Base-by-base conservation (phyloP, 108 stramenopile genomes). In the Discostella stelligeroides region DNA sequence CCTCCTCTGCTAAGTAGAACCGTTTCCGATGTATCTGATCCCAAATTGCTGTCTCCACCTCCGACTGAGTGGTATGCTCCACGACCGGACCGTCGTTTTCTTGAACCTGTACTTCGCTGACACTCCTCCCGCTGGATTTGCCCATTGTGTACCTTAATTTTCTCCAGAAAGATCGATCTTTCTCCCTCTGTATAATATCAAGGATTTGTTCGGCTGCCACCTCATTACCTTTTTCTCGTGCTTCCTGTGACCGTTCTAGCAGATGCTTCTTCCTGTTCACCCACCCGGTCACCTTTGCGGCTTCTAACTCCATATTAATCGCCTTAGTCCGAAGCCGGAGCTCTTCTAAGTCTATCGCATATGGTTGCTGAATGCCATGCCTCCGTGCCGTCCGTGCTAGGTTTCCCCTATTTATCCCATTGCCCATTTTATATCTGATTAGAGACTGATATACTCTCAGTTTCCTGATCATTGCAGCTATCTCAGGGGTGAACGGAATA, bases 91-190 rank as follows among this genome's bases (percentile, higher is more conserved):
- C 21, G 21, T 45, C 43, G 7, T 25, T 6, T 7, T 29, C 55
- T 56, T 37, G 14, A 3, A n/a, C 57, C 18, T 75, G 74, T 0
- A 67, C 74, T 12, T 46, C n/a, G 2, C 41, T 42, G 10, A 66
- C 45, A 15, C 58, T 59, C 7, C 46, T 17, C 0, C 50, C 50
- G 2, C 0, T n/a, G 2, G 37, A 4, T 34, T 67, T 60, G 1
- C 38, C 37, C 7, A 53, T 47, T 1, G 47, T 27, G 38, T 61
- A 67, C 21, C 61, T 67, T 7, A 75, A 2, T 1, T 38, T 10
- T 49, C 66, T n/a, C 65, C 65, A 75, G 49, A 60, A 75, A 0
- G 43, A 12, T 11, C 67, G 17, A 14, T 76, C 54, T 34, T 53
- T 24, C 40, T 75, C 74, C 8, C 66, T 25, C 17, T 43, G 8